These are phyloP conservation scores for Xylariomycetidae sp. DNA, from an alignment of 2,329 filamentous ascomycete species.

Conservation along the genomic window DNA sequence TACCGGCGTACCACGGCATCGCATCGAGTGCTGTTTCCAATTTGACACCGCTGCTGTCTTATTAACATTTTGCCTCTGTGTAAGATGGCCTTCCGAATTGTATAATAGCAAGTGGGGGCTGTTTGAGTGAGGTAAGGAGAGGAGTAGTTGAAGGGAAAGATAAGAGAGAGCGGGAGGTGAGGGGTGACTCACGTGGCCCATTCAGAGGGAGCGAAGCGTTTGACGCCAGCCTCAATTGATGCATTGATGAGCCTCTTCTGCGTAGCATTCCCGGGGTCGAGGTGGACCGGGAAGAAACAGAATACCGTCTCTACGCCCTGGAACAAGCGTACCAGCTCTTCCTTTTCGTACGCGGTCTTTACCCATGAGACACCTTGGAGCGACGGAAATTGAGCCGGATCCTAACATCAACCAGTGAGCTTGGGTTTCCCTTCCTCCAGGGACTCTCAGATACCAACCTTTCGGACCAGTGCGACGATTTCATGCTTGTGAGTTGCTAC, in stretches of 20 bases:
- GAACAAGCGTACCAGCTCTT: slow-evolving; percentile 13
- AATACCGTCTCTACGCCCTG: slow-evolving; percentile 20
- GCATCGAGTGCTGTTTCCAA: slow-evolving; percentile 7
- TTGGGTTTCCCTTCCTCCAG: neutral
- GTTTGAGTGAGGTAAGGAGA: no score
- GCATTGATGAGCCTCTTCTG: slow-evolving; percentile 24
- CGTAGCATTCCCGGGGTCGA: slow-evolving; percentile 10
- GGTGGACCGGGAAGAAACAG: slow-evolving; percentile 18
- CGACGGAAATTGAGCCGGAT: slow-evolving; percentile 10
- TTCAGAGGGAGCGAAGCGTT: slow-evolving; percentile 23
- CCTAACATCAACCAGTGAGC: slow-evolving; percentile 5
- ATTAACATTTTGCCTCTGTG: slow-evolving; percentile 1
- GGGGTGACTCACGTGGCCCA: slow-evolving; percentile 13
- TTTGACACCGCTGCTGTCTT: slow-evolving; percentile 6
- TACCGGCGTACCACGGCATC: slow-evolving; percentile 33
- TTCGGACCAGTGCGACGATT: slow-evolving; percentile 9
- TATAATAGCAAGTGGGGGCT: neutral
- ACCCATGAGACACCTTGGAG: slow-evolving; percentile 10
- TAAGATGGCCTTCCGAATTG: no score
- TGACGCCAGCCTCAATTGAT: slow-evolving; percentile 15
- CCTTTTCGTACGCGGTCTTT: slow-evolving; percentile 12
- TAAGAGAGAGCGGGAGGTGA: no score
- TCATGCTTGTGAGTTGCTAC: slow-evolving; percentile 11
- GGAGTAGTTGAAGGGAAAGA: neutral
- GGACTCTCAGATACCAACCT: slow-evolving; percentile 1